Evolutionary conservation across 495 filamentous ascomycete genomes (phyloP), one percentile per base, ranked within the genome.

Genomic region (Cryomyces minteri): DNA sequence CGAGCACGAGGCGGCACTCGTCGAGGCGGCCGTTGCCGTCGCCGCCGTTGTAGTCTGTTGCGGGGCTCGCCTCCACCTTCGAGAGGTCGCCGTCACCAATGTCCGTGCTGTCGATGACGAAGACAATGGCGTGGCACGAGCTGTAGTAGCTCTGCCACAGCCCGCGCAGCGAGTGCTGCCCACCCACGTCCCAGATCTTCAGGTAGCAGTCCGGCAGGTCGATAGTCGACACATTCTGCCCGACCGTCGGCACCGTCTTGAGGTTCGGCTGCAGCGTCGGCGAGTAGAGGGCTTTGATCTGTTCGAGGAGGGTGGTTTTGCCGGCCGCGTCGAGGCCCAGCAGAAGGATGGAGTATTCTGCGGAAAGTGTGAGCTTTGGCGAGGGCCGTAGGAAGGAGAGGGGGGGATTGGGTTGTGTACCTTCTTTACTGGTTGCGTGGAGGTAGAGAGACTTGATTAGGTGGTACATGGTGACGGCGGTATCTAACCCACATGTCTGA

Each of bases 131-230:
- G 56, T 98, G 90, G 52, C 85, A 93, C 60, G 76, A 81, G 25
- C 76, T 67, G 67, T 94, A 98, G 64, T 98, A 98, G 59, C 76
- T 82, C 64, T 94, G 85, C 90, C 90, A 98, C 5, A 98, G 79
- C 47, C 79, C 78, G 41, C 90, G 82, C 57, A 98, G 74, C 6
- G 70, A 74, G 51, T 88, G 77, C 62, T 98, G 90, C 3, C 90
- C 90, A 46, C 90, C 90, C 4, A 98, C 83, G 62, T 98, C 90
- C 90, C 90, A 98, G 58, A 98, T 81, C 70, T 94, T 94, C 54
- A 98, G 72, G 67, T 95, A 94, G 76, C 94, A 83, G 54, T 92
- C 83, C 1, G 81, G 78, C 8, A 95, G 68, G 1, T 76, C 72
- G 59, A 98, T 83, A 39, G 85, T 86, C 33, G 84, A 77, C 51